Conservation (phyloP, 1,284 basidiomycete species). For the Meripilus lineatus region DNA sequence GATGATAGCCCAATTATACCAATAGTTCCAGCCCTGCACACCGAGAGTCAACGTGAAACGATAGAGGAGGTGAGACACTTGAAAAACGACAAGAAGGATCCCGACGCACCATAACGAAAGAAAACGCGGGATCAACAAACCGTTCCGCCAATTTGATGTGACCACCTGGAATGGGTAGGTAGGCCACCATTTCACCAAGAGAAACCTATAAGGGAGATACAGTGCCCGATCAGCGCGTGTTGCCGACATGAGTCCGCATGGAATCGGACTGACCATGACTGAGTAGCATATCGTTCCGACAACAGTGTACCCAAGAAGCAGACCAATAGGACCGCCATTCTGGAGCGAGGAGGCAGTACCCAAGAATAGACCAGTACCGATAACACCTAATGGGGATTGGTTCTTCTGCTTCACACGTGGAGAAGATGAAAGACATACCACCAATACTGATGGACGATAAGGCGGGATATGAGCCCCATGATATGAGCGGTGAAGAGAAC, state of each 20-base stretch:
- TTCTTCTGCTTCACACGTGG: too few relatives aligned
- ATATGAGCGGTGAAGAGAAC: neutral
- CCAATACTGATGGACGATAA: constrained; percentile 32
- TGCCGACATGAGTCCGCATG: neutral
- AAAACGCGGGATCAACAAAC: constrained; percentile 66
- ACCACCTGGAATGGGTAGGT: constrained; percentile 64
- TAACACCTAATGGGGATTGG: too few relatives aligned
- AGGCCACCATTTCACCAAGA: constrained; percentile 62
- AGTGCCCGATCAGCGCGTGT: neutral
- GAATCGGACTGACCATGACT: constrained; percentile 30
- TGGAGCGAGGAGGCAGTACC: constrained; percentile 55
- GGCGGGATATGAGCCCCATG: too few relatives aligned
- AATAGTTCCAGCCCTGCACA: constrained; percentile 60
- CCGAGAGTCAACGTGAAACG: neutral
- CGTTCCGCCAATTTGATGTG: constrained; percentile 67
- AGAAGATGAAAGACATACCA: constrained; percentile 17
- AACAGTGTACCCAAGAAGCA: constrained; percentile 56
- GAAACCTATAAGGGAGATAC: constrained; percentile 29
- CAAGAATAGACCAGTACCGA: constrained; percentile 68
- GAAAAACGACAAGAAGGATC: constrained; percentile 1
- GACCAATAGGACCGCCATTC: constrained; percentile 55
- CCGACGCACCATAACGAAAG: constrained; percentile 50
- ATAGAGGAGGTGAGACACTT: neutral
- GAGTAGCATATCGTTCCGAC: constrained; percentile 63
- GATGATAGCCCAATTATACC: constrained; percentile 54